Conservation (phyloP, 129 eudicot genomes). For the Lactuca saligna region DNA sequence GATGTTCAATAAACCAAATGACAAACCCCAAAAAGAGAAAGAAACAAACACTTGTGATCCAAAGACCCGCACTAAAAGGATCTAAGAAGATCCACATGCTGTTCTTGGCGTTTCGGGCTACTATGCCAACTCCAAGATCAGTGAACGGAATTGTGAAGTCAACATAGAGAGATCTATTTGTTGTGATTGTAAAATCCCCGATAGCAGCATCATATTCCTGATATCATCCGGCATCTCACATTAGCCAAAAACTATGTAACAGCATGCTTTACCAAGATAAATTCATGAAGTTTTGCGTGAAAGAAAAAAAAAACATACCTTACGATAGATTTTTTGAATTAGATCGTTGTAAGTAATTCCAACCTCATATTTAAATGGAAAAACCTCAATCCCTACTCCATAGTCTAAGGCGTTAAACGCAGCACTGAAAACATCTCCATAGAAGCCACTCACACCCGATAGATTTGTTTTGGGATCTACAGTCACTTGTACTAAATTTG, state of each 20-base stretch:
- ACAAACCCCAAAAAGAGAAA: constrained; percentile 30
- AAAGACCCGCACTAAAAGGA: constrained; percentile 39
- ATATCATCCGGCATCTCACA: constrained; percentile 8
- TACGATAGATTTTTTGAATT: background rate
- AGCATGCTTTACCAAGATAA: too few species aligned
- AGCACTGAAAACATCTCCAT: constrained; percentile 42
- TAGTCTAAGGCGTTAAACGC: constrained; percentile 13
- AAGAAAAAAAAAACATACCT: constrained; percentile 18
- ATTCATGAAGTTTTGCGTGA: background rate
- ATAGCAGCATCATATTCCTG: constrained; percentile 47
- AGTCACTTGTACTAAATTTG: constrained; percentile 11
- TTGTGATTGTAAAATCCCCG: constrained; percentile 53
- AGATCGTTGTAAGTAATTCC: constrained; percentile 8
- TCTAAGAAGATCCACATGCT: constrained; percentile 43
- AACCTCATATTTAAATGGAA: background rate
- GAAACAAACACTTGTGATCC: constrained; percentile 35
- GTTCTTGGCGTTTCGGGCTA: constrained; percentile 21
- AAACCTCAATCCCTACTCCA: constrained; percentile 8
- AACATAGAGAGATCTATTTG: constrained; percentile 35
- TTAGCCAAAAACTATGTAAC: background rate
- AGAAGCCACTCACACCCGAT: constrained; percentile 24
- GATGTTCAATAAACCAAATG: constrained; percentile 46
- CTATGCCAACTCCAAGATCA: constrained; percentile 35
- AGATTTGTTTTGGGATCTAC: constrained; percentile 2
- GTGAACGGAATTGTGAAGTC: constrained; percentile 52